Percentiles rank a stretch among this genome's conserved stretches.
These are phyloP conservation scores for Cyclotella choctawhatcheeana DNA, from an alignment of 108 stramenopile species.

Conservation along the genomic window DNA sequence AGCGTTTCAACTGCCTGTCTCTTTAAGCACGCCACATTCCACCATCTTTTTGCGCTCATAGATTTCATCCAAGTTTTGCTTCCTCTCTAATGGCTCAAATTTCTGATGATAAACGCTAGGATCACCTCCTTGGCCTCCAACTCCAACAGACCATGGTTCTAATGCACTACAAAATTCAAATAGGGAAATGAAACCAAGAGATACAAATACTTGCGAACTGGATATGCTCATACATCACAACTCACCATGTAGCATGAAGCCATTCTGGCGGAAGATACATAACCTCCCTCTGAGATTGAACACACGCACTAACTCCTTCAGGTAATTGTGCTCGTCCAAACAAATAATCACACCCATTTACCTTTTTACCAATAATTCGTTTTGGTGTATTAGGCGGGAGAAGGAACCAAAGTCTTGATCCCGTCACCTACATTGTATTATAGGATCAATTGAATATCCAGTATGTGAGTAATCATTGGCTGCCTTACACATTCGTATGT, in stretches of 20 bases:
- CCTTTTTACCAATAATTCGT: conserved; percentile 11
- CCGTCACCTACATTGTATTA: not conserved
- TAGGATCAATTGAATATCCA: not conserved
- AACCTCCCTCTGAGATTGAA: conserved; percentile 50
- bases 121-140: conserved; percentile 50
- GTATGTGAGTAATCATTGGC: no score
- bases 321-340: conserved; percentile 23
- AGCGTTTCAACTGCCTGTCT: no score
- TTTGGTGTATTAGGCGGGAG: conserved; percentile 43
- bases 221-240: no score
- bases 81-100: conserved; percentile 21
- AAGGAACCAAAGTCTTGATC: conserved; percentile 52
- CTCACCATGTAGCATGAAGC: conserved; percentile 55
- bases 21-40: not conserved
- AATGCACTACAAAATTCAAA: conserved; percentile 43
- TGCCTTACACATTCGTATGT: no score
- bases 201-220: no score
- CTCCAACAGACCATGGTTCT: conserved; percentile 53
- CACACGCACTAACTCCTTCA: conserved; percentile 20
- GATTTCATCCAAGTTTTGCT: not conserved
- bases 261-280: conserved; percentile 56
- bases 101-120: conserved; percentile 33
- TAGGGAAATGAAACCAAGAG: no score
- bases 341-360: conserved; percentile 54
- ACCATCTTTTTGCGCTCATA: not conserved